Evolutionary conservation across 805 yeast genomes (phyloP).

Genomic region (Ogataea paradorogensis): DNA sequence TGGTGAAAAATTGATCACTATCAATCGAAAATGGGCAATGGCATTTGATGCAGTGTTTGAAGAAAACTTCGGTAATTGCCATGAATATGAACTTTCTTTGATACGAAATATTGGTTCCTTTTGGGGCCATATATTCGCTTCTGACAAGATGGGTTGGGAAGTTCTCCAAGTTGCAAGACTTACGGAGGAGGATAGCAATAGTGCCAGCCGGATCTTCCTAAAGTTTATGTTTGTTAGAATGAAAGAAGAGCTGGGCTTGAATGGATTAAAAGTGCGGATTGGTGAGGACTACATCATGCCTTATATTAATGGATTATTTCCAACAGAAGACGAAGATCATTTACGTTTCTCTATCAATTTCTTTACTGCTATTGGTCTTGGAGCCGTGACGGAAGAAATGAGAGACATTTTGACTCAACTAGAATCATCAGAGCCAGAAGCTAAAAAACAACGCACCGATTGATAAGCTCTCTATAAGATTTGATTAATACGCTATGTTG

Average conservation of each 20-base stretch:
- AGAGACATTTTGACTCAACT: constrained; percentile 40
- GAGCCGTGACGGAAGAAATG: constrained; percentile 79
- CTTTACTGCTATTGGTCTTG: constrained; percentile 91
- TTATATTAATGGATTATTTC: constrained; percentile 60
- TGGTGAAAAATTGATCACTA: constrained; percentile 59
- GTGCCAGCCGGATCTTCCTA: constrained; percentile 76
- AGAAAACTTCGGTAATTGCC: constrained; percentile 54
- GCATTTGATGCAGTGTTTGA: constrained; percentile 53
- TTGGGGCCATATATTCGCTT: constrained; percentile 80
- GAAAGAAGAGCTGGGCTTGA: constrained; percentile 70
- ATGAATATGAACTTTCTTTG: constrained; percentile 67
- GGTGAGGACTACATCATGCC: constrained; percentile 51
- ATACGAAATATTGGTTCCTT: constrained; percentile 77
- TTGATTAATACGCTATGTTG: constrained; percentile 10
- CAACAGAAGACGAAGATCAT: constrained; percentile 48
- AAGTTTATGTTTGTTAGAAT: constrained; percentile 79
- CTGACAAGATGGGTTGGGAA: constrained; percentile 66
- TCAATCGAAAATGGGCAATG: constrained; percentile 53
- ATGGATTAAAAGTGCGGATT: constrained; percentile 46
- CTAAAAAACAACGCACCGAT: constrained; percentile 1
- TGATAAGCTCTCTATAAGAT: background rate
- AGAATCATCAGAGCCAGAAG: constrained; percentile 17
- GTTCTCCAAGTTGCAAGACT: constrained; percentile 53
- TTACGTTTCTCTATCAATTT: constrained; percentile 80
- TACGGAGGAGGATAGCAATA: constrained; percentile 70